Evolutionary conservation across 106 monocot genomes (phyloP), one percentile per base, ranked within the genome.

Genomic region (Acorus calamus): DNA sequence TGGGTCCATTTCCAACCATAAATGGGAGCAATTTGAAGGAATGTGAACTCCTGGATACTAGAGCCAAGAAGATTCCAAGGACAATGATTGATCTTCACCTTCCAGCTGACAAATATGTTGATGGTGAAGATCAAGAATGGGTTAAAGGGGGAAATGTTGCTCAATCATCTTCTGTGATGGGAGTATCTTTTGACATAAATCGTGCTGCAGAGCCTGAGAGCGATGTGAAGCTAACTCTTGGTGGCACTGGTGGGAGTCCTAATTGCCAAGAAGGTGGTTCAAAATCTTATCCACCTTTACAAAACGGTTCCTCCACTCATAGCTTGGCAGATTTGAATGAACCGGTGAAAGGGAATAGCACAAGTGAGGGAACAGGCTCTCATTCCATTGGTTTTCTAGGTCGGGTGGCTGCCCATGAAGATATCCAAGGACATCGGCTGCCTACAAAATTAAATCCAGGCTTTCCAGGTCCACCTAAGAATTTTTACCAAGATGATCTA

Each of bases 241-340:
- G n/a, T n/a, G n/a, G 63, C 2, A 69, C 42, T 52, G 47, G 6
- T 49, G 59, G 62, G 4, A 12, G 49, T 62, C 42, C 6, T 56
- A 57, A 10, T 49, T 50, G 5, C 12, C 59, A 46, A 46, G 70
- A 66, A 55, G 65, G 56, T 6, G 65, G 62, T 48, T 58, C 14
- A 51, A 64, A 48, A 47, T 66, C 59, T 14, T 52, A 68, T 61
- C 51, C 49, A 28, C 42, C 8, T 6, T 7, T 13, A 13, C 49
- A 56, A 74, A 55, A 59, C 65, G 7, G 4, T 50, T 2, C 57
- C 3, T 46, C 42, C 4, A 13, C 28, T 11, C 51, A 13, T 8
- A 60, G 42, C 28, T 7, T 82, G 9, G 46, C 71, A 68, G 88
- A 89, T 66, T 46, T 83, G 72, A 89, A 86, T 79, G 77, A 85